Conservation (phyloP, 139 green algal genomes). For the Closterium sp. region DNA sequence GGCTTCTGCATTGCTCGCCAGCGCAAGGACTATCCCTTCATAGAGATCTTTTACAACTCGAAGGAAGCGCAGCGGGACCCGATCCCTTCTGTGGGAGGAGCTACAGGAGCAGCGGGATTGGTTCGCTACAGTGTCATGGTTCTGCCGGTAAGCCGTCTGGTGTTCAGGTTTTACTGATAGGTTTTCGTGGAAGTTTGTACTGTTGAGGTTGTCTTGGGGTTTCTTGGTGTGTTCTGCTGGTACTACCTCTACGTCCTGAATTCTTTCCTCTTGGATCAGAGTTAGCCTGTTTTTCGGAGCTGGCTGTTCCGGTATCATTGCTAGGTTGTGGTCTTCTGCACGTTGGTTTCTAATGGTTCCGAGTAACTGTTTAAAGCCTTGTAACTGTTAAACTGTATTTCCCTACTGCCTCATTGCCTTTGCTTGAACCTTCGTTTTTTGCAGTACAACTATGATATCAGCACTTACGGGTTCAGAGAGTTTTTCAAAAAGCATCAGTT, state of each 20-base stretch:
- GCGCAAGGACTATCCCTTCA: constrained; percentile 45
- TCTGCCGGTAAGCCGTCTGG: not conserved
- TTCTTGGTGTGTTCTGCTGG: no score
- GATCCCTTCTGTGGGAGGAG: not conserved
- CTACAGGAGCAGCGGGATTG: not conserved
- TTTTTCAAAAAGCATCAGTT: constrained; percentile 43
- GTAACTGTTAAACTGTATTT: no score
- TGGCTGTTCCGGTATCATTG: no score
- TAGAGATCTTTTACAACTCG: constrained; percentile 47
- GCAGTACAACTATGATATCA: constrained; percentile 47
- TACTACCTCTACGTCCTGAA: no score
- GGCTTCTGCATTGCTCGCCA: constrained; percentile 47
- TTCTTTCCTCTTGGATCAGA: no score
- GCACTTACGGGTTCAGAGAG: constrained; percentile 45
- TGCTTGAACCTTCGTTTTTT: no score
- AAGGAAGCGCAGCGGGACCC: not conserved
- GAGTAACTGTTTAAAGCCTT: no score
- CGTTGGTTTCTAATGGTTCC: no score
- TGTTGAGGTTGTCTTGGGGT: not conserved
- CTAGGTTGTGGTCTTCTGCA: no score
- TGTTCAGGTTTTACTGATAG: not conserved
- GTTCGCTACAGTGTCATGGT: constrained; percentile 38
- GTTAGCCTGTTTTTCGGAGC: no score
- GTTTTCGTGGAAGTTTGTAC: no score
- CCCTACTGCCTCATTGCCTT: not conserved